These are phyloP conservation scores for Saccharomyces paradoxus DNA, from an alignment of 805 yeast genomes.

Conservation along the genomic window DNA sequence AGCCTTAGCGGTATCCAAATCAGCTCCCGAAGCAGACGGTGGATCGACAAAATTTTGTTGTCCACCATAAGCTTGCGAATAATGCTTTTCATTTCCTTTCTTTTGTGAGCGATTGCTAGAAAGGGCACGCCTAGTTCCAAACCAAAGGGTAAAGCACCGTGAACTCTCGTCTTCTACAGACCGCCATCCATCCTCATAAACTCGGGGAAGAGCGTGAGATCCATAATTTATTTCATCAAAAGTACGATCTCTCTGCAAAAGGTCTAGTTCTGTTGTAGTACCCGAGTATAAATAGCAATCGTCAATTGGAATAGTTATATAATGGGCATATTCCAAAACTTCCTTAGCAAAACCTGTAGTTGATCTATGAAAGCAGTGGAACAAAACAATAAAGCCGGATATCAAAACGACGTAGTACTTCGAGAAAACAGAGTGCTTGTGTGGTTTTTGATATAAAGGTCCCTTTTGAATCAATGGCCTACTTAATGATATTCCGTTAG, in stretches of 20 bases:
- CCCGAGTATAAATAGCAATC: constrained; percentile 76
- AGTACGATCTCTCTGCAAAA: constrained; percentile 40
- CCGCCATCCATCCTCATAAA: constrained; percentile 77
- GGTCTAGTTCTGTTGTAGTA: constrained; percentile 45
- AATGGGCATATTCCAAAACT: constrained; percentile 43
- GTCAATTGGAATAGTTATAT: constrained; percentile 51
- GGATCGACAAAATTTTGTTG: background rate
- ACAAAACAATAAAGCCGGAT: constrained; percentile 62
- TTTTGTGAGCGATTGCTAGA: constrained; percentile 9
- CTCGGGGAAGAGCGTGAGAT: constrained; percentile 53
- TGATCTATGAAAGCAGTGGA: constrained; percentile 42
- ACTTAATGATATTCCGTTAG: constrained; percentile 50
- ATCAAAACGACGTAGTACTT: constrained; percentile 55
- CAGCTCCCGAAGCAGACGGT: background rate
- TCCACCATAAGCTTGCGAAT: background rate
- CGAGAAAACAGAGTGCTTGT: constrained; percentile 58
- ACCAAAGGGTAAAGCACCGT: constrained; percentile 80
- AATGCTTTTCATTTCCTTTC: background rate
- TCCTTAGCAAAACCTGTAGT: constrained; percentile 39
- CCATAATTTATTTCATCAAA: constrained; percentile 47
- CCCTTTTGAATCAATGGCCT: constrained; percentile 60
- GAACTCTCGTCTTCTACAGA: constrained; percentile 69
- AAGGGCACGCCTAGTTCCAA: constrained; percentile 52
- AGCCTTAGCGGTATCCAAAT: background rate
- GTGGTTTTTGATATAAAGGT: constrained; percentile 55